These are phyloP conservation scores for Arthrocladium fulminans DNA, from an alignment of 2,329 filamentous ascomycete genomes.

Conservation along the genomic window DNA sequence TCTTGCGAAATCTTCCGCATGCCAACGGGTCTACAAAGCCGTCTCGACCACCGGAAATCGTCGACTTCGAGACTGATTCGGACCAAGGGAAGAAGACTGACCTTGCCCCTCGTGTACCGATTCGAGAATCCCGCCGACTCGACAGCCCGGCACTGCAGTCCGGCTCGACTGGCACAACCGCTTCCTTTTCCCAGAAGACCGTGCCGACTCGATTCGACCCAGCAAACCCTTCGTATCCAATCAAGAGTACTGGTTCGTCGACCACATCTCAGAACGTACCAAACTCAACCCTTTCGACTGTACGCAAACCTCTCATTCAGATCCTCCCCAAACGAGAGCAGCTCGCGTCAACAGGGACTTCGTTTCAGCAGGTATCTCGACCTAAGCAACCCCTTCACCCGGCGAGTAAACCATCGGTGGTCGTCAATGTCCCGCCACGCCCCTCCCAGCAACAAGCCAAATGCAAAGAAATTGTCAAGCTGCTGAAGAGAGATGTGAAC, in stretches of 20 bases:
- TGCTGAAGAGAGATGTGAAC: constrained; percentile 12
- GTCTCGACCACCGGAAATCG: not conserved
- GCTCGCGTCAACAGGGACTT: not conserved
- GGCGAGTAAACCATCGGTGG: not conserved
- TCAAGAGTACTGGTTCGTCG: not conserved
- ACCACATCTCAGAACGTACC: not conserved
- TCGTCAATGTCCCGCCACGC: constrained; percentile 4
- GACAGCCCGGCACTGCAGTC: not conserved
- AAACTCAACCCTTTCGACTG: not conserved
- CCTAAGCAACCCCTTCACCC: not conserved
- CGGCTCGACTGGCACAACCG: no score
- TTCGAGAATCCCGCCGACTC: not conserved
- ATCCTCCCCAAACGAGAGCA: not conserved
- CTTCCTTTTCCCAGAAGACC: no score
- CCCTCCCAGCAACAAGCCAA: not conserved
- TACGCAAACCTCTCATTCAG: not conserved
- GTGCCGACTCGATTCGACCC: no score
- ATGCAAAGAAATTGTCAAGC: constrained; percentile 9
- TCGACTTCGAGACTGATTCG: not conserved
- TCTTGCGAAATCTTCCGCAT: not conserved
- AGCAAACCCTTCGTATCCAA: no score
- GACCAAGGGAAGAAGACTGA: not conserved
- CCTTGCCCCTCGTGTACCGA: no score
- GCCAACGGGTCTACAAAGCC: not conserved
- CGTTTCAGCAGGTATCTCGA: not conserved